Conservation (phyloP, 192 early-diverging fungal species). For the Backusella australiensis region DNA sequence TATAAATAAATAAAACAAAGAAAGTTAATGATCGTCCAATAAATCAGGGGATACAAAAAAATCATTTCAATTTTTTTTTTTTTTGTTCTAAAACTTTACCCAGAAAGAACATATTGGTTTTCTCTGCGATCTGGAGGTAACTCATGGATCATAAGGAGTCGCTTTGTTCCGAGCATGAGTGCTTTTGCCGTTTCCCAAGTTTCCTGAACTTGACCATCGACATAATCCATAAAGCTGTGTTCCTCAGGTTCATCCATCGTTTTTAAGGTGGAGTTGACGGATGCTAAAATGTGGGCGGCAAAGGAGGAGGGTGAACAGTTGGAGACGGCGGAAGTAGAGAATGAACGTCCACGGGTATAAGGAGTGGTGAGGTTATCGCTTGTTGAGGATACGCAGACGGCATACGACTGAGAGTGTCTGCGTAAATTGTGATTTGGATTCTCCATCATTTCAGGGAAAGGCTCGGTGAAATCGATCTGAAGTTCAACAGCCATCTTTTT, state of each 20-base stretch:
- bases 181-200: slow-evolving; percentile 46
- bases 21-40: background rate
- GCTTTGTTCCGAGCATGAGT: slow-evolving; percentile 45
- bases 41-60: slow-evolving; percentile 13
- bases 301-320: background rate
- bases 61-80: slow-evolving; percentile 1
- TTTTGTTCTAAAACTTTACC: slow-evolving; percentile 32
- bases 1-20: background rate
- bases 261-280: slow-evolving; percentile 13
- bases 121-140: slow-evolving; percentile 55
- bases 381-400: background rate
- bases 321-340: background rate
- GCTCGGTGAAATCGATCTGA: background rate
- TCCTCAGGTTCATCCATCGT: slow-evolving; percentile 44
- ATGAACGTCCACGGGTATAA: slow-evolving; percentile 9
- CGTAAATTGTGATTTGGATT: slow-evolving; percentile 2
- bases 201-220: slow-evolving; percentile 46
- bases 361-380: slow-evolving; percentile 3
- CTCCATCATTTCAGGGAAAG: background rate
- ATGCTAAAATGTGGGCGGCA: slow-evolving; percentile 5
- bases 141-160: slow-evolving; percentile 50
- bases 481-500: slow-evolving; percentile 1
- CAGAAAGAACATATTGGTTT: slow-evolving; percentile 48
- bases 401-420: slow-evolving; percentile 6
- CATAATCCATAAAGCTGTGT: slow-evolving; percentile 43